Evolutionary conservation across 2,329 filamentous ascomycete species (phyloP), one percentile per base, ranked within the genome.

Genomic region (Colletotrichum coccodes): DNA sequence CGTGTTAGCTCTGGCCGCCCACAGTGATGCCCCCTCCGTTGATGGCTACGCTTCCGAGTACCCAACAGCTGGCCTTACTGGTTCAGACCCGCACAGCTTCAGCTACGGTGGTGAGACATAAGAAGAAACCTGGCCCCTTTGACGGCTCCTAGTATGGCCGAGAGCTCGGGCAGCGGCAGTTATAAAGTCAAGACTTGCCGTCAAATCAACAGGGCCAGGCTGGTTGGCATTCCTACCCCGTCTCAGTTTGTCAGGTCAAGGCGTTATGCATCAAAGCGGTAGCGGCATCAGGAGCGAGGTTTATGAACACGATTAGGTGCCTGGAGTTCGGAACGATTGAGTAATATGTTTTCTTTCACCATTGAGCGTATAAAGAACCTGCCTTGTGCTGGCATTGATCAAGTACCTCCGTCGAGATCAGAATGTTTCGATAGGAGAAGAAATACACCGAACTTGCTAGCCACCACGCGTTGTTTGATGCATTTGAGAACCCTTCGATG

Each of bases 1-100:
- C 6, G 82, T 87, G 14, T 70, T 87, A 69, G 84, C 82, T 8
- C 73, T 87, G 47, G 82, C 84, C 21, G 82, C 79, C 4, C 82
- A 85, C 65, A 83, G 80, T 72, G 78, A 78, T 34, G 71, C 77
- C 2, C 75, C 76, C 3, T 68, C 76, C 4, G 74, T 79, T 4
- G 81, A 84, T 32, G 75, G 77, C 8, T 86, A 83, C 71, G 73
- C 76, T 38, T 71, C 80, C 34, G 82, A 85, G 84, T 86, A 76
- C 78, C 84, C 73, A 6, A 30, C 64, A 40, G 63, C 67, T 46
- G 64, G 67, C 14, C 42, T 68, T 5, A 47, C 50, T 11, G 67
- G 64, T 8, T 47, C 67, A 50, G 67, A 38, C 21, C 12, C 46
- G 8, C 36, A 16, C 54, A 82, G 81, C 46, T 84, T 83, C 66